A percentile compares a stretch with the other conserved stretches of the same genome.
phyloP scores from a whole-genome alignment of 495 filamentous ascomycete genomes.

The Bacidia gigantensis region DNA sequence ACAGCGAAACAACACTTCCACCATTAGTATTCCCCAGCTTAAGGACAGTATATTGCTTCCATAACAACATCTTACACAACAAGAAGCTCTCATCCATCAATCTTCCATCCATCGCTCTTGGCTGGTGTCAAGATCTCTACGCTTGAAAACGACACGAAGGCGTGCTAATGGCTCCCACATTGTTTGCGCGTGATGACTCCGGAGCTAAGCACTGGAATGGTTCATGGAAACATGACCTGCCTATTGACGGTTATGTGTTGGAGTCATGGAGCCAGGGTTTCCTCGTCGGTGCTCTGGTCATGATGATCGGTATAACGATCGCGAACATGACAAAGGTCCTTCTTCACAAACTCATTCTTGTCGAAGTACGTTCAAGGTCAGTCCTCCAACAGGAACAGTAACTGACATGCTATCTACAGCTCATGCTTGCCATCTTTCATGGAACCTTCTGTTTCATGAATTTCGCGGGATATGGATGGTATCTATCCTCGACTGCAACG shows the following conservation, averaged over 20 bases:
- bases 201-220: not conserved
- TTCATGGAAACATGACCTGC: conserved; percentile 1
- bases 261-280: conserved; percentile 38
- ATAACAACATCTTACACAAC: no score
- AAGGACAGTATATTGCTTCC: no score
- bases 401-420: conserved; percentile 5
- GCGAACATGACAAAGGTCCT: conserved; percentile 31
- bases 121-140: no score
- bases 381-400: not conserved
- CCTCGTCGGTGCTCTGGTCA: conserved; percentile 32
- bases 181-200: not conserved
- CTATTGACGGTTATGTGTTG: conserved; percentile 27
- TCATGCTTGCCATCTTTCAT: conserved; percentile 23
- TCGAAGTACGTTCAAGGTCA: conserved; percentile 11
- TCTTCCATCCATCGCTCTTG: no score
- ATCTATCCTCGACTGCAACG: conserved; percentile 32
- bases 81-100: no score
- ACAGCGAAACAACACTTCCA: no score
- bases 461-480: conserved; percentile 32
- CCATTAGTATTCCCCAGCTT: no score
- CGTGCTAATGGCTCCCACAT: no score
- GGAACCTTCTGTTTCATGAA: conserved; percentile 35
- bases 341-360: conserved; percentile 27
- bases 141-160: no score
- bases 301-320: conserved; percentile 32